phyloP scores from a whole-genome alignment of 129 eudicot genomes.

The Deinandra increscens region DNA sequence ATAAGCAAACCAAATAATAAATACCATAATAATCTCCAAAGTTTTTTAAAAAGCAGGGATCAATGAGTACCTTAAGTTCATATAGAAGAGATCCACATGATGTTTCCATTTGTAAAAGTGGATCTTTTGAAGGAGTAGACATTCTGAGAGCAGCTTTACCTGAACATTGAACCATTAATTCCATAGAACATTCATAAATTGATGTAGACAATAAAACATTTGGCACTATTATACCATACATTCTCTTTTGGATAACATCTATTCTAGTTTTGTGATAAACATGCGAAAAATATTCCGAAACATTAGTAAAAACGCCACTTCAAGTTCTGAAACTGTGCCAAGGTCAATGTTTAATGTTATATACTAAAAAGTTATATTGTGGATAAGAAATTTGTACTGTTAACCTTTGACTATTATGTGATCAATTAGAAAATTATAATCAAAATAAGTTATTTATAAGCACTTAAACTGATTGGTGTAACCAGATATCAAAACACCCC shows the following conservation, averaged over 20 bases:
- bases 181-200: not conserved
- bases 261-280: no score
- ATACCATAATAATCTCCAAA: not conserved
- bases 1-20: constrained; percentile 5
- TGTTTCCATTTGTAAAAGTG: constrained; percentile 64
- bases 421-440: not conserved
- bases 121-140: constrained; percentile 47
- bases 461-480: not conserved
- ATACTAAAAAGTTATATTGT: no score
- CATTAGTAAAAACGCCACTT: no score
- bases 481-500: not conserved
- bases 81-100: constrained; percentile 77
- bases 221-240: not conserved
- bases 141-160: constrained; percentile 30
- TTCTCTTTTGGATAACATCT: no score
- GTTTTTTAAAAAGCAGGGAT: not conserved
- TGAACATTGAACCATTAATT: constrained; percentile 13
- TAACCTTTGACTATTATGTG: not conserved
- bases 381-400: not conserved
- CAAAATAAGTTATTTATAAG: not conserved
- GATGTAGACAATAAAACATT: not conserved
- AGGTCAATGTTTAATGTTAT: no score
- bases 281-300: no score
- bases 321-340: no score
- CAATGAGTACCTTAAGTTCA: constrained; percentile 65